Percentiles rank a stretch among this genome's conserved stretches.
Evolutionary conservation across 441 rosid species (phyloP).

Genomic region (Euphorbia celastroides): DNA sequence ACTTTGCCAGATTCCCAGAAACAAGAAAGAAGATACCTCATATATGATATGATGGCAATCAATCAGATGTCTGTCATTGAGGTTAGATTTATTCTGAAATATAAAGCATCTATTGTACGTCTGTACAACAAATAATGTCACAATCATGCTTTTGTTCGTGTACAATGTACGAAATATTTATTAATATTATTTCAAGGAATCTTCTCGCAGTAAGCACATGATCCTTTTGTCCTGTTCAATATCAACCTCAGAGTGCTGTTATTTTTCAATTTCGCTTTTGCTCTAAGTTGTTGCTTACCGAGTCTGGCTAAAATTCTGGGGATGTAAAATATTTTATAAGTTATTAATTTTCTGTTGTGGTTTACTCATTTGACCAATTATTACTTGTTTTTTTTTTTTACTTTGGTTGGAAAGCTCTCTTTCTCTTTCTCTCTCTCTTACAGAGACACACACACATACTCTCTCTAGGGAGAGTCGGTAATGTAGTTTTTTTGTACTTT

Average conservation of each 20-base stretch:
- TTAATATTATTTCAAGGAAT: background rate
- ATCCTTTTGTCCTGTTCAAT: background rate
- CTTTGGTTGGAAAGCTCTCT: too few relatives aligned
- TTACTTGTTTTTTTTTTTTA: background rate
- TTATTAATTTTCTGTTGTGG: background rate
- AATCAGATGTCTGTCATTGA: constrained; percentile 71
- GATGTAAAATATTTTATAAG: background rate
- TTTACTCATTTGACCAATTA: background rate
- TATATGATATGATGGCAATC: constrained; percentile 94
- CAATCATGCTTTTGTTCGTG: background rate
- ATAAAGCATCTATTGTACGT: background rate
- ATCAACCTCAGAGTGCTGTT: background rate
- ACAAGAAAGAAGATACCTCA: constrained; percentile 98
- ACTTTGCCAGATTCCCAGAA: constrained; percentile 79
- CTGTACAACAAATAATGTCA: background rate
- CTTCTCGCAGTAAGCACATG: background rate
- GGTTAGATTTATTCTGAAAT: constrained; percentile 41
- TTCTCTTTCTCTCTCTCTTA: too few relatives aligned
- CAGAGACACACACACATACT: too few relatives aligned
- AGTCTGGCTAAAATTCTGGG: background rate
- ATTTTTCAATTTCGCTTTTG: background rate
- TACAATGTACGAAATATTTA: too few relatives aligned
- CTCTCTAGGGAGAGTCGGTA: background rate
- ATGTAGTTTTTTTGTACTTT: background rate
- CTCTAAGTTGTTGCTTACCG: background rate